A percentile compares a stretch with the other conserved stretches of the same genome.
These are phyloP conservation scores for Monilinia vaccinii-corymbosi DNA, from an alignment of 2,329 filamentous ascomycete genomes.

Conservation along the genomic window DNA sequence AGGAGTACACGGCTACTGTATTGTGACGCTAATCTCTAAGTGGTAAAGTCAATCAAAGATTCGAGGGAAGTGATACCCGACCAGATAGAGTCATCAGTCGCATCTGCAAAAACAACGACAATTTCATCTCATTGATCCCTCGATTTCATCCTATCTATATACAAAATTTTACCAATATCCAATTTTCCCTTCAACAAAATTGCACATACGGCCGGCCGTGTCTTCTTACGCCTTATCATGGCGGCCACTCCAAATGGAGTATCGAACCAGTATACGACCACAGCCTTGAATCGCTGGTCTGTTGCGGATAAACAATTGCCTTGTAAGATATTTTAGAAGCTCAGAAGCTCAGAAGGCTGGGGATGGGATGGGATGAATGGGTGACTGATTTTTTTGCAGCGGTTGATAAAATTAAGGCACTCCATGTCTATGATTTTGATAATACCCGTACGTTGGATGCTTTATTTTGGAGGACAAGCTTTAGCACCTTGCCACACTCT, in stretches of 20 bases:
- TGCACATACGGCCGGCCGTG: constrained; percentile 11
- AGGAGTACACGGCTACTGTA: not conserved
- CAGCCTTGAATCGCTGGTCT: constrained; percentile 76
- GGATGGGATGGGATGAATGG: not conserved
- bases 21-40: not conserved
- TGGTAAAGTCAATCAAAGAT: not conserved
- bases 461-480: not conserved
- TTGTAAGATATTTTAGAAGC: constrained; percentile 33
- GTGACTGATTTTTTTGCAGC: constrained; percentile 32
- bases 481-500: no score
- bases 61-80: not conserved
- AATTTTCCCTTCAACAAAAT: no score
- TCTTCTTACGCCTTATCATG: constrained; percentile 10
- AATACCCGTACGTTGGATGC: constrained; percentile 64
- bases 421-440: constrained; percentile 97
- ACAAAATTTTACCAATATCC: no score
- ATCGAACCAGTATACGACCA: constrained; percentile 45
- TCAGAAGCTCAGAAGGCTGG: not conserved
- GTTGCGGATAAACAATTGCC: constrained; percentile 65
- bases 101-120: not conserved
- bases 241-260: constrained; percentile 15
- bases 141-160: no score
- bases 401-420: constrained; percentile 59
- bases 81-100: not conserved
- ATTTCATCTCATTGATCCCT: not conserved